Percentiles rank a stretch among this genome's conserved stretches.
These are phyloP conservation scores for Aureobasidium uvarum DNA, from an alignment of 2,329 filamentous ascomycete species.

Conservation along the genomic window DNA sequence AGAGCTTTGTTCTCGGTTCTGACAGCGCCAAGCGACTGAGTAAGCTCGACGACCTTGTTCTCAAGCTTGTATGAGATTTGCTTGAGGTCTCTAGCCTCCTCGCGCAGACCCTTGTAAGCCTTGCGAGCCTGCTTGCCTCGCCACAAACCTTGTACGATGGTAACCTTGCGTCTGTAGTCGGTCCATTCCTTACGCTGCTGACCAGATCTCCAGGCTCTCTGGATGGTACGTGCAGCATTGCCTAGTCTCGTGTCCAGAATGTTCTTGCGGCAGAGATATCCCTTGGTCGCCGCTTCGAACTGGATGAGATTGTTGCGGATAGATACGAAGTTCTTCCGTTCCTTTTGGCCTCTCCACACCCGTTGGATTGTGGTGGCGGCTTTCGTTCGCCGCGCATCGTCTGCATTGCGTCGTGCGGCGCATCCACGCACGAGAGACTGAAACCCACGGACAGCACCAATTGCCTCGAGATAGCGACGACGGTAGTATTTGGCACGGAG, in stretches of 20 bases:
- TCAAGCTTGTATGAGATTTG: constrained; percentile 99
- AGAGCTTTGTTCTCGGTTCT: constrained; percentile 93
- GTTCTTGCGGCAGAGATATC: constrained; percentile 83
- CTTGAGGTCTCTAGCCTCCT: constrained; percentile 96
- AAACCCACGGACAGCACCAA: constrained; percentile 73
- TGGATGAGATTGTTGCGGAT: constrained; percentile 82
- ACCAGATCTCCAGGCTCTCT: constrained; percentile 83
- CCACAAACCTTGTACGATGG: constrained; percentile 90
- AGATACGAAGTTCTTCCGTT: constrained; percentile 73
- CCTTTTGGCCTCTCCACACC: constrained; percentile 89
- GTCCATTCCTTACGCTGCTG: constrained; percentile 77
- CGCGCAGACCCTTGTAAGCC: constrained; percentile 85
- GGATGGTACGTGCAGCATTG: constrained; percentile 86
- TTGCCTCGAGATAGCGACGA: constrained; percentile 82
- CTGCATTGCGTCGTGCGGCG: constrained; percentile 71
- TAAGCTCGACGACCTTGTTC: constrained; percentile 99
- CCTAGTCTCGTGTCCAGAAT: constrained; percentile 93
- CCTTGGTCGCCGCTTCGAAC: constrained; percentile 88
- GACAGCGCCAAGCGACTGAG: constrained; percentile 86
- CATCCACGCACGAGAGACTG: constrained; percentile 77
- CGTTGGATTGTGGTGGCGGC: constrained; percentile 93
- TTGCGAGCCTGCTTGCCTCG: constrained; percentile 77
- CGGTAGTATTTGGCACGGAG: constrained; percentile 93
- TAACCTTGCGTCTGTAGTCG: constrained; percentile 82
- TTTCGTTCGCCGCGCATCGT: constrained; percentile 77